phyloP scores from a whole-genome alignment of 495 filamentous ascomycete species.

The Daldinia caldariorum region DNA sequence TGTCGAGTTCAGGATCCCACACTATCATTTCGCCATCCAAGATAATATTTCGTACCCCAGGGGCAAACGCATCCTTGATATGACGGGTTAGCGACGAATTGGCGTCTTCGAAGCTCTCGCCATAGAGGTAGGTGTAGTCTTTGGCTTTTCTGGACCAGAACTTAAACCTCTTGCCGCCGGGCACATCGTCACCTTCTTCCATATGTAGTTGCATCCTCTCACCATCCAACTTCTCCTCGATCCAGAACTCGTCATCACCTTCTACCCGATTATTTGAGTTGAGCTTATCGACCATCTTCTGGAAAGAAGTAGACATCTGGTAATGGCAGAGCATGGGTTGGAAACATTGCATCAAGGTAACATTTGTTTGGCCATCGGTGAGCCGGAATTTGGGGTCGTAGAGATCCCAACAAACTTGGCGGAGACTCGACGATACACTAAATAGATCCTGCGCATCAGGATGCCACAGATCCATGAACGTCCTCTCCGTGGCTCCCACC shows the following conservation, averaged over 20 bases:
- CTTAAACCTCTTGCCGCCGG: slow-evolving; percentile 77
- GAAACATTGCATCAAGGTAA: slow-evolving; percentile 92
- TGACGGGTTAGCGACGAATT: slow-evolving; percentile 83
- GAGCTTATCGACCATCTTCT: slow-evolving; percentile 82
- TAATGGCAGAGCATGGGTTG: slow-evolving; percentile 97
- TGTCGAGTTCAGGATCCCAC: slow-evolving; percentile 90
- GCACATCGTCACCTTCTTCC: slow-evolving; percentile 70
- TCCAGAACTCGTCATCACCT: slow-evolving; percentile 85
- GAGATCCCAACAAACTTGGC: slow-evolving; percentile 95
- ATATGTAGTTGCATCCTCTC: slow-evolving; percentile 98
- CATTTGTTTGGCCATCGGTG: slow-evolving; percentile 76
- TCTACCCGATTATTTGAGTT: slow-evolving; percentile 57
- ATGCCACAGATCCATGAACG: slow-evolving; percentile 91
- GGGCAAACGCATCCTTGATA: slow-evolving; percentile 78
- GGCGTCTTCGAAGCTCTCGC: slow-evolving; percentile 76
- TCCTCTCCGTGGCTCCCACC: slow-evolving; percentile 95
- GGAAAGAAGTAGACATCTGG: slow-evolving; percentile 82
- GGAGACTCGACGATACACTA: slow-evolving; percentile 88
- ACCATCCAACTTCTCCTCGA: slow-evolving; percentile 97
- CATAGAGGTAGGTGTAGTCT: slow-evolving; percentile 96
- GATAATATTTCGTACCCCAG: slow-evolving; percentile 82
- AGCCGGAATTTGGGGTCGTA: slow-evolving; percentile 79
- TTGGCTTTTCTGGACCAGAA: slow-evolving; percentile 98
- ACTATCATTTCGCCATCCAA: slow-evolving; percentile 99
- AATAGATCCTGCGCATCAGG: slow-evolving; percentile 90